Conservation (phyloP, 2,329 filamentous ascomycete species). For the Venturiaceae sp. region DNA sequence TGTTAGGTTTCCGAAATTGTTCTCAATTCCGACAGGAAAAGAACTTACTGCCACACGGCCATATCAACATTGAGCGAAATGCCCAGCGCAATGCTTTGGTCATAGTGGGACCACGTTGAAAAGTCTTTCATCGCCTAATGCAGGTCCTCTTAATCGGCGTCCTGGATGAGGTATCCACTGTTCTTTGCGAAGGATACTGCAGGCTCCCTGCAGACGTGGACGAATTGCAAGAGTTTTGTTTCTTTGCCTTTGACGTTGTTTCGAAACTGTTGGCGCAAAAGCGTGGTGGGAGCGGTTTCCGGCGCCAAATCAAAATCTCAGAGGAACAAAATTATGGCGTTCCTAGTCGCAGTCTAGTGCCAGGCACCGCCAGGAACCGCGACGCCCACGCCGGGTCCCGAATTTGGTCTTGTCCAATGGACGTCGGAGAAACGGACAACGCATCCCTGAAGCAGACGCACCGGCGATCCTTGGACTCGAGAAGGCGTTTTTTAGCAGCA, state of each 20-base stretch:
- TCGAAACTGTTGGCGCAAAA: not conserved
- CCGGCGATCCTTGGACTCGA: not conserved
- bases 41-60: not conserved
- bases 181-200: not conserved
- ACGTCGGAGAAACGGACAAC: not conserved
- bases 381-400: not conserved
- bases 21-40: not conserved
- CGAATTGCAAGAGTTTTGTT: not conserved
- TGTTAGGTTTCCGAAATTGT: not conserved
- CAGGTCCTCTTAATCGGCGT: not conserved
- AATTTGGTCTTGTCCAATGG: not conserved
- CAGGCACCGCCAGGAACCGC: conserved; percentile 1
- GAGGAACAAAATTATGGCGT: not conserved
- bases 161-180: not conserved
- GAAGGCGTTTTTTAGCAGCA: not conserved
- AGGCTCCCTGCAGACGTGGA: not conserved
- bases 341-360: not conserved
- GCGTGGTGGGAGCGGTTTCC: not conserved
- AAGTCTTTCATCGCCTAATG: not conserved
- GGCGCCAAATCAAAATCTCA: not conserved
- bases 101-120: not conserved
- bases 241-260: not conserved
- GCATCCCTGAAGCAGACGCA: conserved; percentile 1
- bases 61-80: not conserved
- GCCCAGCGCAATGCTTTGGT: not conserved